phyloP scores from a whole-genome alignment of 2,329 filamentous ascomycete genomes.

The Colletotrichum australisinense region DNA sequence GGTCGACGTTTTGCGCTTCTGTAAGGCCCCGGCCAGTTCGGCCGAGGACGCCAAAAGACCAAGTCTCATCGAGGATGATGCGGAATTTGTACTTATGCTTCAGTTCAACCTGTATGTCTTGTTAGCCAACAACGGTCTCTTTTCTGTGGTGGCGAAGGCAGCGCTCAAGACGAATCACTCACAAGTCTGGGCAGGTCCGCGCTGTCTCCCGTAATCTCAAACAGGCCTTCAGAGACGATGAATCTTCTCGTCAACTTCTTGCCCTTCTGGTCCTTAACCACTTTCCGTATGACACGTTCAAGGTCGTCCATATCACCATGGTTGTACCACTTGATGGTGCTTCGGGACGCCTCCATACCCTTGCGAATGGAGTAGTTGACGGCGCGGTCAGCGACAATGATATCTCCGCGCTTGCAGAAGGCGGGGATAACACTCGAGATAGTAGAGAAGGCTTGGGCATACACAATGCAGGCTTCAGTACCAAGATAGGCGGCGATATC shows the following conservation, averaged over 20 bases:
- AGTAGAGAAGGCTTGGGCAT: slow-evolving; percentile 95
- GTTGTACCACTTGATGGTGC: slow-evolving; percentile 92
- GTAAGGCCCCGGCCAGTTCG: slow-evolving; percentile 92
- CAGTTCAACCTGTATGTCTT: slow-evolving; percentile 70
- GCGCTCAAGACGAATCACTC: slow-evolving; percentile 45
- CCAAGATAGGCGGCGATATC: slow-evolving; percentile 93
- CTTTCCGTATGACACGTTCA: slow-evolving; percentile 84
- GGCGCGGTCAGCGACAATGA: slow-evolving; percentile 94
- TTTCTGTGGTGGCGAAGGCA: not conserved
- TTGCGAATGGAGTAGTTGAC: slow-evolving; percentile 96
- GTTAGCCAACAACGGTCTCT: slow-evolving; percentile 14
- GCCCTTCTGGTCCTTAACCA: slow-evolving; percentile 87
- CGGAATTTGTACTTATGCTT: slow-evolving; percentile 98
- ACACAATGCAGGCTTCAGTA: slow-evolving; percentile 90
- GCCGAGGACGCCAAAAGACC: slow-evolving; percentile 95
- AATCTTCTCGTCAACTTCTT: slow-evolving; percentile 93
- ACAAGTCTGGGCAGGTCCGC: slow-evolving; percentile 88
- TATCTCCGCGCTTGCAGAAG: slow-evolving; percentile 96
- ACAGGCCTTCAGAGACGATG: slow-evolving; percentile 94
- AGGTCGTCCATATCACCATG: slow-evolving; percentile 97
- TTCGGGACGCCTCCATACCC: slow-evolving; percentile 91
- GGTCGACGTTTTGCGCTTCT: slow-evolving; percentile 96
- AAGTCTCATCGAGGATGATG: slow-evolving; percentile 96
- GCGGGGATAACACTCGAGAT: slow-evolving; percentile 97
- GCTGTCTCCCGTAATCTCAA: slow-evolving; percentile 89